Evolutionary conservation across 345 rosid species (phyloP).

Genomic region (Dipteronia dyeriana): DNA sequence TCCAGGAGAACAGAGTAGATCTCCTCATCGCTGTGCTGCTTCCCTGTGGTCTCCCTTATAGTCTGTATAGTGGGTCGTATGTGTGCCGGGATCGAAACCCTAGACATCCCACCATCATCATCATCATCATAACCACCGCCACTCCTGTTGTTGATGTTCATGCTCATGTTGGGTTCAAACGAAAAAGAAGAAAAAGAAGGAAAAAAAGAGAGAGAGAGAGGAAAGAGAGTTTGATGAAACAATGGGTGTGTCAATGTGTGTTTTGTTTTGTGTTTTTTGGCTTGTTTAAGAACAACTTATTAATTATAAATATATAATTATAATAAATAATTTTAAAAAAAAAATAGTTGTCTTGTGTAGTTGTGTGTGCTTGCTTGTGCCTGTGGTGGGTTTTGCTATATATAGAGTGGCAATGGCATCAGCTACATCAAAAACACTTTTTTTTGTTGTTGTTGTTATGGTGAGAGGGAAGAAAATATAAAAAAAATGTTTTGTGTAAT

Average conservation of each 20-base stretch:
- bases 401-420: too few relatives aligned
- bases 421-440: too few relatives aligned
- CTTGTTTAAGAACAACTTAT: background rate
- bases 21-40: constrained; percentile 82
- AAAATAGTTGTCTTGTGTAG: too few relatives aligned
- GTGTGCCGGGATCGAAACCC: constrained; percentile 61
- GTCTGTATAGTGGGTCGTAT: constrained; percentile 55
- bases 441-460: too few relatives aligned
- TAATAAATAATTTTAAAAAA: background rate
- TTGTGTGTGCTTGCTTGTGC: too few relatives aligned
- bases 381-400: too few relatives aligned
- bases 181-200: constrained; percentile 9
- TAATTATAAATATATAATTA: background rate
- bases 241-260: constrained; percentile 5
- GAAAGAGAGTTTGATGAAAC: constrained; percentile 15
- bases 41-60: constrained; percentile 76
- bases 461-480: too few relatives aligned
- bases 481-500: too few relatives aligned
- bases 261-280: background rate
- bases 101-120: constrained; percentile 35
- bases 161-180: constrained; percentile 18
- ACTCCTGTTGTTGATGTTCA: constrained; percentile 39
- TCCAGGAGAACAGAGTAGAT: constrained; percentile 71
- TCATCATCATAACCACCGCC: constrained; percentile 37
- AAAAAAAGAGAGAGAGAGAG: background rate